Evolutionary conservation across 139 green algal species (phyloP), one percentile per base, ranked within the genome.

Genomic region (Cymbomonas tetramitiformis): DNA sequence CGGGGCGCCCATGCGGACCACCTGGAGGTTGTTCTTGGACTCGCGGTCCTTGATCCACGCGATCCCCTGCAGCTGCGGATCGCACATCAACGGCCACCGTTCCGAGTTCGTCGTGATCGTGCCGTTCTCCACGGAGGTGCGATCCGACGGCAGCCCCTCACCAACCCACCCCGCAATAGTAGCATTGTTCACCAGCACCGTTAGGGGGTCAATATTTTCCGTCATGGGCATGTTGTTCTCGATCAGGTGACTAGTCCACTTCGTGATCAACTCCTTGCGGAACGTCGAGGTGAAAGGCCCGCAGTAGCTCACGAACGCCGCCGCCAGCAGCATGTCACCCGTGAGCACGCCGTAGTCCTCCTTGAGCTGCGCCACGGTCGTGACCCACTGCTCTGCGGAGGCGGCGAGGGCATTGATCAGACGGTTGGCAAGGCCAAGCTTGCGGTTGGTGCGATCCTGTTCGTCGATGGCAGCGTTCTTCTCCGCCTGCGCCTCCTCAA

Each of bases 11-110:
- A 92, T 86, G 64, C 83, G 79, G 18, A 81, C 72, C 0, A 91
- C 60, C 61, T 83, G 62, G 46, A 92, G 70, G 36, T 74, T 76
- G 73, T 86, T 83, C 67, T 85, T 86, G 68, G 58, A 75, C 69
- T 88, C 80, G 4, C 77, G 64, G 65, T 88, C 80, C 67, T 86
- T 88, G 70, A 92, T 86, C 83, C 83, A 92, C 43, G 82, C 69
- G 33, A 92, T 79, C 21, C 83, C 83, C 69, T 92, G 83, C 63
- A 92, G 72, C 72, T 87, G 77, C n/a, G 81, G 81, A 68, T 89
- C 81, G 67, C 86, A 82, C 79, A 89, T 85, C 18, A 89, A 71
- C 26, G 76, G 74, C 81, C 81, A 89, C 54, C 81, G 70, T 71
- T 89, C 79, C 36, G 71, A 81, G 71, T 85, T 86, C 43, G 70